Evolutionary conservation across 768 basidiomycete species (phyloP).

Genomic region (Rhizopogon roseolus): DNA sequence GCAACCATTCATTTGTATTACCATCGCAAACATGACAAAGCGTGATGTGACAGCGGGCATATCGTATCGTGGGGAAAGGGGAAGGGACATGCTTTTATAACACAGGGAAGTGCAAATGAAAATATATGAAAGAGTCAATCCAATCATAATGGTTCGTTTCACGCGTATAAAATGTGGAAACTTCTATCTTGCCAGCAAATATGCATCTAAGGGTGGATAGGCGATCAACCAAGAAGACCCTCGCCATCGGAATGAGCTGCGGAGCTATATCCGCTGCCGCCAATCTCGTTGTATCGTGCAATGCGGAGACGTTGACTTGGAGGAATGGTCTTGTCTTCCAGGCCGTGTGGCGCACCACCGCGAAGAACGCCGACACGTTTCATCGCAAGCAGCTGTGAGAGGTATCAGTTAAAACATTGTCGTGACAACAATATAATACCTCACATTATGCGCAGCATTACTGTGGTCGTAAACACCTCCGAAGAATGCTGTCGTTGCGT

Average conservation of each 20-base stretch:
- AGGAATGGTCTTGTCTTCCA: conserved; percentile 62
- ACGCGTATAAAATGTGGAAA: not conserved
- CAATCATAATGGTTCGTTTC: not conserved
- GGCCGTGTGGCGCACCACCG: conserved; percentile 47
- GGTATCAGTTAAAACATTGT: conserved; percentile 2
- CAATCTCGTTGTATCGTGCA: conserved; percentile 55
- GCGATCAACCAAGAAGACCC: conserved; percentile 37
- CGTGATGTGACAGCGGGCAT: conserved; percentile 10
- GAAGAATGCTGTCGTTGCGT: conserved; percentile 92
- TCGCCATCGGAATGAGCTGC: conserved; percentile 57
- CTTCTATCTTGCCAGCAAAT: not conserved
- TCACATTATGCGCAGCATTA: conserved; percentile 81
- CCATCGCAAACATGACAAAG: conserved; percentile 6
- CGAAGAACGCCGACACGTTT: conserved; percentile 53
- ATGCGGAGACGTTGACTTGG: conserved; percentile 72
- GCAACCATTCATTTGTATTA: not conserved
- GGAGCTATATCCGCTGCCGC: conserved; percentile 45
- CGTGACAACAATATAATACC: conserved; percentile 12
- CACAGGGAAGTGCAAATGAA: conserved; percentile 3
- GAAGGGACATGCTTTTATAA: not conserved
- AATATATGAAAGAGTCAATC: conserved; percentile 2
- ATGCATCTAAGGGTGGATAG: not conserved
- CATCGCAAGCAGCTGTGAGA: conserved; percentile 31
- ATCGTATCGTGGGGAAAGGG: conserved; percentile 6
- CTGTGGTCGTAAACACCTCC: conserved; percentile 89